Percentiles rank a stretch among this genome's conserved stretches.
phyloP scores from a whole-genome alignment of 805 yeast species.

The Schwanniomyces sp. region DNA sequence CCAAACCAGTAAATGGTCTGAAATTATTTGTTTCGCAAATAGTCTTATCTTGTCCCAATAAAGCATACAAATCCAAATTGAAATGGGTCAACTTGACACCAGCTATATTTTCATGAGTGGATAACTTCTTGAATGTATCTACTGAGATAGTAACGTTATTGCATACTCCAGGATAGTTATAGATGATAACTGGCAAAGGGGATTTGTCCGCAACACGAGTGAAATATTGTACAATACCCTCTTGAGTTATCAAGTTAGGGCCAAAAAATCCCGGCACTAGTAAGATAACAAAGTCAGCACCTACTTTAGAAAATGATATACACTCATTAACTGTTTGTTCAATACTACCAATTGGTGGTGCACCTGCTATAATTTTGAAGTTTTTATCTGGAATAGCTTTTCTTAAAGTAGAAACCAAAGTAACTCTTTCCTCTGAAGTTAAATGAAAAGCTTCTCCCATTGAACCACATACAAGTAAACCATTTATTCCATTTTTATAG shows the following conservation, averaged over 20 bases:
- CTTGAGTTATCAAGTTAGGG: constrained; percentile 17
- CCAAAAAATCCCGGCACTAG: constrained; percentile 31
- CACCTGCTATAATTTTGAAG: constrained; percentile 19
- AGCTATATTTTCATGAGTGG: constrained; percentile 28
- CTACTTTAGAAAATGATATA: constrained; percentile 18
- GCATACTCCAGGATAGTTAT: constrained; percentile 31
- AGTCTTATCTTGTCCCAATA: constrained; percentile 5
- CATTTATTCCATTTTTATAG: constrained; percentile 25
- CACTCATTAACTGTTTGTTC: constrained; percentile 18
- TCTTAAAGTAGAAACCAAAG: constrained; percentile 22
- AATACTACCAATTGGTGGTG: background rate
- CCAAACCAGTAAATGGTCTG: constrained; percentile 15
- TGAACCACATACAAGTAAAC: constrained; percentile 37
- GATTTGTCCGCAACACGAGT: constrained; percentile 23
- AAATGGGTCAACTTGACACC: constrained; percentile 24
- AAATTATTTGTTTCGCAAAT: constrained; percentile 9
- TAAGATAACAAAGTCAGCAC: constrained; percentile 27
- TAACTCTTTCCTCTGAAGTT: constrained; percentile 26
- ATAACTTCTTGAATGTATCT: constrained; percentile 17
- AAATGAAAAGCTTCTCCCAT: constrained; percentile 41
- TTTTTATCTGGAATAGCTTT: constrained; percentile 26
- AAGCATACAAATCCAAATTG: constrained; percentile 11
- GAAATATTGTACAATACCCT: constrained; percentile 26
- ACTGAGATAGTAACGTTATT: constrained; percentile 21
- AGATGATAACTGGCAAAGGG: constrained; percentile 28